Base-by-base conservation (phyloP, 2,329 filamentous ascomycete genomes). In the Fusarium udum region DNA sequence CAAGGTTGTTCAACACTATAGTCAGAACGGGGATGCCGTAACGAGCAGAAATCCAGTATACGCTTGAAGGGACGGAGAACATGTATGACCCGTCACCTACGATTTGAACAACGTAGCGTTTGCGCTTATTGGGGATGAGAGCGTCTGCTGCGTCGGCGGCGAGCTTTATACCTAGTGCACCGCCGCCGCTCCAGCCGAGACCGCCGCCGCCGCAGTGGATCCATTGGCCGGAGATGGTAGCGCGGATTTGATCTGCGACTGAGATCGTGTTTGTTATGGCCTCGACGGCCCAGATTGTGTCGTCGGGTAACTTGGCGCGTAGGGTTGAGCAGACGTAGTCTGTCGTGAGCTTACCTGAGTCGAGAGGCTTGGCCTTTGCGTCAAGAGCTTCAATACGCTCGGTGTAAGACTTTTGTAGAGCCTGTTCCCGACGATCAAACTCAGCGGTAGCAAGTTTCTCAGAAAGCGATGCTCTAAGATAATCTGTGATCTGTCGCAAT, bases 1-100 rank as follows among this genome's bases (percentile, higher is more conserved):
- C 66, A 20, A 63, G 42, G 9, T 72, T 73, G 9, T 73, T 73
- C 13, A 67, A 37, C 1, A 73, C 60, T 0, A 73, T 53, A 1
- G 67, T 71, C 1, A 73, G 22, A 14, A 73, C 45, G 0, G 71
- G 61, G 6, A 67, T 73, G 0, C 55, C 28, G 16, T 73, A 73
- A 0, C 63, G 43, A 0, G 64, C 61, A 0, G 71, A 66, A 8
- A 73, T 73, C 71, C 71, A 73, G 39, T 71, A 73, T 1, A 73
- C 71, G 6, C 67, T 68, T 1, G 62, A 71, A 0, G 63, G 67
- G 0, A 67, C 66, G 14, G 61, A 61, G n/a, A 73, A 73, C 28
- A 73, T 61, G 14, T 61, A 73, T 5, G 66, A 73, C 0, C 71
- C 71, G 15, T 73, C 71, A 0, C 71, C 71, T 4, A 66, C 66